A percentile compares a stretch with the other conserved stretches of the same genome.
Conservation (phyloP, 768 basidiomycete genomes). For the Phlegmacium glaucopus region DNA sequence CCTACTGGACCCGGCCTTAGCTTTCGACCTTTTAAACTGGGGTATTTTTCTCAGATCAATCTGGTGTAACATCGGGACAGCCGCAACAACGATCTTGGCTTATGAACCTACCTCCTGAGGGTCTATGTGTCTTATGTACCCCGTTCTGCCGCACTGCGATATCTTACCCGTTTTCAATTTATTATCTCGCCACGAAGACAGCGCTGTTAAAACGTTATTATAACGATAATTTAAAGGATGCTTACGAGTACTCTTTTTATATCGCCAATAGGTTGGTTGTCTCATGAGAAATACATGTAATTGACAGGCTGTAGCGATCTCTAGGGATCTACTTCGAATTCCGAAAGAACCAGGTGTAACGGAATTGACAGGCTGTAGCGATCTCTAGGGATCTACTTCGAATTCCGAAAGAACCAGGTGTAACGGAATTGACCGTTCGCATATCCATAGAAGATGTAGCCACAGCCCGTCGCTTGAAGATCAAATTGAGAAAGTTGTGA, state of each 20-base stretch:
- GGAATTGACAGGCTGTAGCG: not conserved
- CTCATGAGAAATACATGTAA: no score
- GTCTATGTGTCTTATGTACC: no score
- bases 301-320: no score
- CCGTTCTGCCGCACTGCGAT: no score
- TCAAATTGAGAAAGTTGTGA: not conserved
- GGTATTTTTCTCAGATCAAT: conserved; percentile 11
- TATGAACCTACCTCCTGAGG: not conserved
- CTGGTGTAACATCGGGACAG: not conserved
- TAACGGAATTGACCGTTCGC: not conserved
- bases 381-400: not conserved
- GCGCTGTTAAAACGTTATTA: no score
- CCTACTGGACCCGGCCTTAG: not conserved
- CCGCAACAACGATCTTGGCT: not conserved
- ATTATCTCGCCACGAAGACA: no score
- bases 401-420: not conserved
- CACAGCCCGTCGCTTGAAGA: no score
- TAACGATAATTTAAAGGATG: no score
- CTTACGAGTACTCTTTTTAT: no score
- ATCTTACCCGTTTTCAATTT: no score
- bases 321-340: not conserved
- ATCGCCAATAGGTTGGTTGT: not conserved
- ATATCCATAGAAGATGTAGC: not conserved
- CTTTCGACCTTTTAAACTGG: not conserved
- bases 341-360: not conserved